Base-by-base conservation (phyloP, 768 basidiomycete species). In the Crassisporium funariophilum region DNA sequence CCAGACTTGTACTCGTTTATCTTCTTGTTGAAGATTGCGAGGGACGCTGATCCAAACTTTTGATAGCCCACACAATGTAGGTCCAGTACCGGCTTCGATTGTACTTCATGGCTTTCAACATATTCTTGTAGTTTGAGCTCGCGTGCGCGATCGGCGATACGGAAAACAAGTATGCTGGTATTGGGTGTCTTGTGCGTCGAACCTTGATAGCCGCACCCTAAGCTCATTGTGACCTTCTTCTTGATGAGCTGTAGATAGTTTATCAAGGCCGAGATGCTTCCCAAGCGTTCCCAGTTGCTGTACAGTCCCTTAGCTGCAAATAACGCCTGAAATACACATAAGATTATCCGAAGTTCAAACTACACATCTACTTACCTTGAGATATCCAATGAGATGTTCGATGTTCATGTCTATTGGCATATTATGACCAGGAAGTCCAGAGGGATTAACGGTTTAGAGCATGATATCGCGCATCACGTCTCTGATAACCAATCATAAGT, bases 351-450 rank as follows among this genome's bases (percentile, higher is more conserved):
- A 41, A 24, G 4, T n/a, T 13, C 9, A 23, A 22, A 39, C 21
- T 16, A 33, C 31, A 11, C 34, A 31, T 34, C 36, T 36, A 16
- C 46, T 13, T 7, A 66, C 65, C 65, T 70, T 73, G 0, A 70
- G 34, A 44, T 66, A 60, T 0, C 59, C 37, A 34, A 72, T 70
- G 0, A 63, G 35, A 47, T 74, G 71, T 27, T 73, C 65, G 1
- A 72, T 70, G 38, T 74, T 72, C 2, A 67, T 7, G 33, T 73
- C 65, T 9, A 71, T 57, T 0, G 48, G 51, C 68, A 72, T 73
- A 1, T 46, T 57, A 41, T 71, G 67, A 1, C 68, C 66, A 5
- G 60, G 47, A 1, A 65, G 42, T 0, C 71, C 69, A 0, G 62
- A 60, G 0, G 58, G 20, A 31, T 71, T 70, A 12, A 72, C 43